Percentiles rank a stretch among this genome's conserved stretches.
Conservation (phyloP, 257 asterid genomes). For the Solanum pimpinellifolium region DNA sequence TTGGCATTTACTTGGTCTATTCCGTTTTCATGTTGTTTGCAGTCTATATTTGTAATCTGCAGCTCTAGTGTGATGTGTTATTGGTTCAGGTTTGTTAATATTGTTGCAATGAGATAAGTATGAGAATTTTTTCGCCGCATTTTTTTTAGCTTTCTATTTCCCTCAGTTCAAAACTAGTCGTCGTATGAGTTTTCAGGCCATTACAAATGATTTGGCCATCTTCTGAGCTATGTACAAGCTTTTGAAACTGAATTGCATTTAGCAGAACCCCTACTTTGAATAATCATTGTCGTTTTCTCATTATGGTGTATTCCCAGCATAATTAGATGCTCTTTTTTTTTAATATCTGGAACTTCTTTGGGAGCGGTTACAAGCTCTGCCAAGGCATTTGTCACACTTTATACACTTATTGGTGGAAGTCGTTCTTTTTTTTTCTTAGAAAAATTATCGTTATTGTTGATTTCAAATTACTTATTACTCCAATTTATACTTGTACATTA, state of each 20-base stretch:
- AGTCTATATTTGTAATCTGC: conserved; percentile 74
- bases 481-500: no score
- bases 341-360: background rate
- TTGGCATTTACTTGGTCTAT: conserved; percentile 32
- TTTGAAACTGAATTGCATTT: background rate
- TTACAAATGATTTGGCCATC: background rate
- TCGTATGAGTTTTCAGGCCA: background rate
- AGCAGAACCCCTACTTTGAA: background rate
- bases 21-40: conserved; percentile 34
- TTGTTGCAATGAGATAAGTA: conserved; percentile 35
- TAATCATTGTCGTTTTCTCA: background rate
- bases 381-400: no score
- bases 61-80: conserved; percentile 63
- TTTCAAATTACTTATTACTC: background rate
- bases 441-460: background rate
- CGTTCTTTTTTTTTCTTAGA: no score
- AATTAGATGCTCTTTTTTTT: background rate
- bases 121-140: background rate
- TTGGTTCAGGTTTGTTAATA: conserved; percentile 62
- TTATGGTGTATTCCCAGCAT: background rate
- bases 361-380: no score
- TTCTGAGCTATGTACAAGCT: background rate
- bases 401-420: no score
- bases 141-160: background rate
- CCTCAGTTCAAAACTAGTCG: background rate